A percentile compares a stretch with the other conserved stretches of the same genome.
Evolutionary conservation across 1,284 basidiomycete species (phyloP).

Genomic region (Fomitopsis schrenkii): DNA sequence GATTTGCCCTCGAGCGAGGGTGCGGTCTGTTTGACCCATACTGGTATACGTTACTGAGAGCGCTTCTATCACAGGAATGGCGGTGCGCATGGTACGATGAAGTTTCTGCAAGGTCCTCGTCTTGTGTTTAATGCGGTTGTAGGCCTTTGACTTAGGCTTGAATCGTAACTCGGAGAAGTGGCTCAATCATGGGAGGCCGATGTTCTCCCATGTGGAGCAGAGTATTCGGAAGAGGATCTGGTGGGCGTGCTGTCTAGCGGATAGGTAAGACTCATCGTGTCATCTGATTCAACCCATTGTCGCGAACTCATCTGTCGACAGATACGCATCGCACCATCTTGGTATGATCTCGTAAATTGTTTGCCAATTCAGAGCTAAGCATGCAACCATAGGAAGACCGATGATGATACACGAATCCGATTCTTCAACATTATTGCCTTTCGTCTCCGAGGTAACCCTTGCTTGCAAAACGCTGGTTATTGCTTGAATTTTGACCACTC

Average conservation of each 20-base stretch:
- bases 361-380: neutral
- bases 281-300: neutral
- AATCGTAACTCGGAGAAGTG: slow-evolving; percentile 79
- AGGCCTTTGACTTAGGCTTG: slow-evolving; percentile 84
- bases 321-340: slow-evolving; percentile 18
- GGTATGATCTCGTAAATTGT: slow-evolving; percentile 2
- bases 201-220: slow-evolving; percentile 69
- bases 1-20: neutral
- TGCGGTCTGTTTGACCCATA: too few species aligned
- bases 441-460: slow-evolving; percentile 44
- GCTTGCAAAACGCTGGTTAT: neutral
- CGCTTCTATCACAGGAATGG: slow-evolving; percentile 50
- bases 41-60: neutral
- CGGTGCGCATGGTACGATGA: slow-evolving; percentile 61
- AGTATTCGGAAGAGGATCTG: slow-evolving; percentile 77
- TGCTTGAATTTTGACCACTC: neutral
- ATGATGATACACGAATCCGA: slow-evolving; percentile 69
- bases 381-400: slow-evolving; percentile 51
- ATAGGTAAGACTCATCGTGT: slow-evolving; percentile 45
- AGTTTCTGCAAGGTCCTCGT: neutral
- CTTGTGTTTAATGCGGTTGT: slow-evolving; percentile 3
- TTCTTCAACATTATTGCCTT: slow-evolving; percentile 68
- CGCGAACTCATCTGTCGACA: slow-evolving; percentile 1
- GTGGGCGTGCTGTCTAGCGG: slow-evolving; percentile 76
- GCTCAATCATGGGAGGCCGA: slow-evolving; percentile 54